Evolutionary conservation across 768 basidiomycete species (phyloP).

Genomic region (Lentinula aciculospora): DNA sequence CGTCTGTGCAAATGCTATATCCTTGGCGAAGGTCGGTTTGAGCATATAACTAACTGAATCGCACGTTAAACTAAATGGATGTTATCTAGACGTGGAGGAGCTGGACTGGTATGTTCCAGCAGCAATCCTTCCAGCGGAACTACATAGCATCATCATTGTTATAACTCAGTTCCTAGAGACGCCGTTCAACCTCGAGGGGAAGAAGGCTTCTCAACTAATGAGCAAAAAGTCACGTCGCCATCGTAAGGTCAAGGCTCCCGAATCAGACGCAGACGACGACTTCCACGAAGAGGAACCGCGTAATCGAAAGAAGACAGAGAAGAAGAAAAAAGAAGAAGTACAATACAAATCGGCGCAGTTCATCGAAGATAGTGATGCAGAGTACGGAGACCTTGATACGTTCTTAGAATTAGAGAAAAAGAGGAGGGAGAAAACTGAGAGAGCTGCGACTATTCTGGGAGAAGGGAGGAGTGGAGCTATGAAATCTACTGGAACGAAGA

Average conservation of each 20-base stretch:
- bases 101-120: conserved; percentile 84
- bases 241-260: neutral
- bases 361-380: conserved; percentile 87
- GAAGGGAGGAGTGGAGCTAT: conserved; percentile 40
- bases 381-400: conserved; percentile 69
- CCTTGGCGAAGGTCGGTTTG: conserved; percentile 54
- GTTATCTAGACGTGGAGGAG: conserved; percentile 53
- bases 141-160: conserved; percentile 65
- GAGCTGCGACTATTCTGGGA: conserved; percentile 38
- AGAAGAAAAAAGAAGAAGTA: conserved; percentile 48
- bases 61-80: conserved; percentile 4
- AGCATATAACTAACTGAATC: neutral
- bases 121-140: conserved; percentile 55
- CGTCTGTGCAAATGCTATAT: conserved; percentile 70
- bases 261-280: conserved; percentile 35
- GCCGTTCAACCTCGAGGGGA: conserved; percentile 78
- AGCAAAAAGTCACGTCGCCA: conserved; percentile 52
- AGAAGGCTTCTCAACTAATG: conserved; percentile 68
- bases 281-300: conserved; percentile 60
- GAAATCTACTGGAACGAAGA: conserved; percentile 47
- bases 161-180: conserved; percentile 79
- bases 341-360: conserved; percentile 86
- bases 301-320: conserved; percentile 38
- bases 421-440: conserved; percentile 48
- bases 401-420: conserved; percentile 76